These are phyloP conservation scores for Elymus sibiricus DNA, from an alignment of 176 grass and related monocot species.

Conservation along the genomic window DNA sequence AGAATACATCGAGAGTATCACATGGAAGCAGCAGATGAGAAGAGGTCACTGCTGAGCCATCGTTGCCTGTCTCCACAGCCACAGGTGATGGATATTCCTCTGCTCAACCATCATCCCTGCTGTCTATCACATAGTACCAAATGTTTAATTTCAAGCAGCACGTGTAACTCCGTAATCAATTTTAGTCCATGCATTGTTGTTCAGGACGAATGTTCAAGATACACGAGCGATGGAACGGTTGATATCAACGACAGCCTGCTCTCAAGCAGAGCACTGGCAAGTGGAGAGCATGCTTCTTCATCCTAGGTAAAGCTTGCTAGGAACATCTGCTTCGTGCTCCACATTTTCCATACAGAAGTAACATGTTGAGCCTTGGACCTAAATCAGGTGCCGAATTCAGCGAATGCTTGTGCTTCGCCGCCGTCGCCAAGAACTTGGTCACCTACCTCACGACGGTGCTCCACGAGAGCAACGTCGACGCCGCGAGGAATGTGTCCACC, in stretches of 20 bases:
- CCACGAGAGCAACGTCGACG: slow-evolving; percentile 11
- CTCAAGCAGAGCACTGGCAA: slow-evolving; percentile 3
- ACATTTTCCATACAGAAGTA: too few species aligned
- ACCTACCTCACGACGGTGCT: slow-evolving; percentile 2
- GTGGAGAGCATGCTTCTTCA: slow-evolving; percentile 30
- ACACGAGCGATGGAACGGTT: slow-evolving; percentile 18
- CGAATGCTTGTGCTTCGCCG: neutral
- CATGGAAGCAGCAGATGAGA: neutral
- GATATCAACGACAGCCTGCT: slow-evolving; percentile 7
- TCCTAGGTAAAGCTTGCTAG: neutral
- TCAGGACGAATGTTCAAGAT: neutral
- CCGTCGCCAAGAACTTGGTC: slow-evolving; percentile 17
- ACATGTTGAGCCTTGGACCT: too few species aligned
- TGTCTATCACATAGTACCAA: neutral
- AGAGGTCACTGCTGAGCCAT: neutral
- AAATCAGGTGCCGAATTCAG: neutral
- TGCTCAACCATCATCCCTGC: neutral
- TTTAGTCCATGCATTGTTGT: neutral
- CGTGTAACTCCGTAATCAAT: neutral
- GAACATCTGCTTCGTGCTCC: too few species aligned
- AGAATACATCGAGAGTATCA: neutral
- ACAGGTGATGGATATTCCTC: neutral
- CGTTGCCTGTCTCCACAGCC: neutral
- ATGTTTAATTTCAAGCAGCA: too few species aligned
- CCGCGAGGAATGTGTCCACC: slow-evolving; percentile 11